Base-by-base conservation (phyloP, 129 eudicot genomes). In the Arctium lappa region DNA sequence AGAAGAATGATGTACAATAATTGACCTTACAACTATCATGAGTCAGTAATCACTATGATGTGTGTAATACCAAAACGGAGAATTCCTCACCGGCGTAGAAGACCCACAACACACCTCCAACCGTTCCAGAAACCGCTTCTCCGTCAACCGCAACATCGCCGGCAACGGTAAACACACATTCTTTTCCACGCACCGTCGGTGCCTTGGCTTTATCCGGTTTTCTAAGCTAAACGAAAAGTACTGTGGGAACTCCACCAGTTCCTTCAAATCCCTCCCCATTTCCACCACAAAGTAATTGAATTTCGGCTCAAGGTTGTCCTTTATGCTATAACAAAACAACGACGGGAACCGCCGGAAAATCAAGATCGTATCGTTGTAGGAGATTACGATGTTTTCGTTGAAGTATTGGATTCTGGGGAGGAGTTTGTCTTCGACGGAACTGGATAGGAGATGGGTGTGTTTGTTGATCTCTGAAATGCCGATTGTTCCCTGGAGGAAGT, bases 171-270 rank as follows among this genome's bases (percentile, higher is more conserved):
- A 79, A 79, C 82, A 93, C 18, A 95, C 97, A 8, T 95, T 91
- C 50, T 84, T 88, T 78, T 93, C 98, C 79, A 84, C 80, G 44
- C 98, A 95, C 74, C 77, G 72, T 27, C 78, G 66, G 79, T 95
- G 99, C 85, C 98, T 87, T 13, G 89, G 92, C 79, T 91, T 93
- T 37, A 93, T 93, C 91, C 97, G 86, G 60, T 89, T 89, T 84
- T 95, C 99, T 75, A 95, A 90, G 73, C 98, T 91, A 84, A 90
- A 95, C 11, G 97, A 95, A 76, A 95, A 93, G 48, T 90, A 95
- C 15, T 93, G 98, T 1, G 99, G 99, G 33, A 91, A 95, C 12
- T 81, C 92, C 44, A 87, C 89, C 88, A 95, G 11, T 65, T 95
- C 99, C 89, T 83, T 91, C 87, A 84, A 68, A 37, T 91, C 92